Evolutionary conservation across 2,329 filamentous ascomycete genomes (phyloP).

Genomic region (Hypomyces perniciosus): DNA sequence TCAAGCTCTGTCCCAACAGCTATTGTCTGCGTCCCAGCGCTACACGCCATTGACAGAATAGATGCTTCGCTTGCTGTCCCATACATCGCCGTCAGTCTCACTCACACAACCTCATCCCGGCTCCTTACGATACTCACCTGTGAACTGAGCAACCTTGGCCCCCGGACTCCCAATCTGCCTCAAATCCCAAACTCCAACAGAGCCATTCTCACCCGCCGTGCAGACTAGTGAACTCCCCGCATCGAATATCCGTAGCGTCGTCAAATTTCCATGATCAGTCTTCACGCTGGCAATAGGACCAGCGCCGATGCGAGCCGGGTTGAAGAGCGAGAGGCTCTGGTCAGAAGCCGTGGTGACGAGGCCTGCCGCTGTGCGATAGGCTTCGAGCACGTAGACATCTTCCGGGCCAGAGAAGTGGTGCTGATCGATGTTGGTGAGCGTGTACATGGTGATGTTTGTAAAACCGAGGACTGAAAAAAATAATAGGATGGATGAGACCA

Average conservation of each 20-base stretch:
- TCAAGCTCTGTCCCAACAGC: conserved; percentile 69
- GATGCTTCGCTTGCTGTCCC: conserved; percentile 39
- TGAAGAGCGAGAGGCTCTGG: conserved; percentile 61
- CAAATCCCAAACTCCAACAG: conserved; percentile 61
- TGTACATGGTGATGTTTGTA: conserved; percentile 25
- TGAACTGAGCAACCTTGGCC: conserved; percentile 39
- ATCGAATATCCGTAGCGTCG: conserved; percentile 53
- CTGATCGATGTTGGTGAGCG: conserved; percentile 26
- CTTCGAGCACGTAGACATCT: conserved; percentile 53
- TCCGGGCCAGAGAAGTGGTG: conserved; percentile 21
- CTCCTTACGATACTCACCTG: conserved; percentile 33
- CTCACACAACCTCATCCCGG: not conserved
- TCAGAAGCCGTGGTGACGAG: conserved; percentile 64
- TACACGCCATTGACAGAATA: conserved; percentile 61
- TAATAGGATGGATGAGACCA: too few species aligned
- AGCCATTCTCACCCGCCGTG: conserved; percentile 67
- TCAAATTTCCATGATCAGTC: conserved; percentile 57
- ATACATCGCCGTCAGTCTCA: not conserved
- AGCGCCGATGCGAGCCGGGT: conserved; percentile 49
- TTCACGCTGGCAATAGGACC: conserved; percentile 43
- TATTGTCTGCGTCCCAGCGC: conserved; percentile 49
- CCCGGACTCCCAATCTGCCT: conserved; percentile 35
- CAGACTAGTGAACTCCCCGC: conserved; percentile 48
- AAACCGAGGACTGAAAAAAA: not conserved
- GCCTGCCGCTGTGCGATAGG: conserved; percentile 44